Base-by-base conservation (phyloP, 2,329 filamentous ascomycete species). In the Coleophoma cylindrospora region DNA sequence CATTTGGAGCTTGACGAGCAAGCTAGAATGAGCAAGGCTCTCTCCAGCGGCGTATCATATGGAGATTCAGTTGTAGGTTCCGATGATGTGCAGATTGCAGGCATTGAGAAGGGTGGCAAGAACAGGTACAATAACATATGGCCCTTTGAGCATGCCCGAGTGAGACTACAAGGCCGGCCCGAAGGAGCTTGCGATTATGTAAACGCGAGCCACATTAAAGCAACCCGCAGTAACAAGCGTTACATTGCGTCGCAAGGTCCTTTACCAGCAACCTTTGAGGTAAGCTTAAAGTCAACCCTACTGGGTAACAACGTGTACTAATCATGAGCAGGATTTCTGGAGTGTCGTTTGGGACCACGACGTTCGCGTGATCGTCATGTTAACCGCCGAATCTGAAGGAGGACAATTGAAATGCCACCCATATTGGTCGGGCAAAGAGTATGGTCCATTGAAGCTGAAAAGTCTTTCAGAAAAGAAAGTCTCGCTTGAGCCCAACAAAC, bases 91-190 rank as follows among this genome's bases (percentile, higher is more conserved):
- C 86, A 89, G 59, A 83, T 99, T 47, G 94, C 89, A 0, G 94
- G 94, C 8, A 87, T 99, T 32, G 94, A 99, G 63, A 94, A 96
- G 67, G 94, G 94, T 8, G 83, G 78, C 15, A 97, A 97, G 73
- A 99, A 99, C 61, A 82, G 94, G 9, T 99, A 99, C 73, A 97
- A 96, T 72, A 95, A 96, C 59, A 96, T 97, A 50, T 85, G 95
- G 70, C 94, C 94, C 0, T 99, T 95, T 65, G 92, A 97, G 63
- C 94, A 99, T 68, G 85, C 90, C 3, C 77, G 94, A 52, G 94
- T 99, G 48, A 90, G 82, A 57, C 70, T 99, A 43, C 77, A 87
- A 57, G 81, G 82, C 40, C 81, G 86, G 34, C 72, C 79, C 0
- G 72, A 78, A 1, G 86, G 84, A 12, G 77, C 75, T 19, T 96